phyloP scores from a whole-genome alignment of 257 asterid species.

The Rubia yunnanensis region DNA sequence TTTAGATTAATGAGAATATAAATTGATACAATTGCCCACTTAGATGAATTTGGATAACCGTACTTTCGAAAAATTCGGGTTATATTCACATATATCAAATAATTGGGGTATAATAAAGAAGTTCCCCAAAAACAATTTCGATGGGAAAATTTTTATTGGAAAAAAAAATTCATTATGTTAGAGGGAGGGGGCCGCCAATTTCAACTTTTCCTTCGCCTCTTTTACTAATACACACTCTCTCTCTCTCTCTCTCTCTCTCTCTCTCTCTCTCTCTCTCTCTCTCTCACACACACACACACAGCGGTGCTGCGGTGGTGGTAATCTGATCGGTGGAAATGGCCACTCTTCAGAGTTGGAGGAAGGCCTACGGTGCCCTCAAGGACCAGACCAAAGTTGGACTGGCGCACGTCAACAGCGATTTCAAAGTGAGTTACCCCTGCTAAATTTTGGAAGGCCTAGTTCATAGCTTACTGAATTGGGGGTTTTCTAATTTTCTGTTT shows the following conservation, averaged over 20 bases:
- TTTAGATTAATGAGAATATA: too few relatives aligned
- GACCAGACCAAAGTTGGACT: constrained; percentile 86
- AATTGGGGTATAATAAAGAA: too few relatives aligned
- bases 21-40: too few relatives aligned
- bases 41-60: too few relatives aligned
- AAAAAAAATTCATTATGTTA: too few relatives aligned
- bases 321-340: constrained; percentile 36
- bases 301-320: constrained; percentile 8
- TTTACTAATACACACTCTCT: neutral
- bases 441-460: neutral
- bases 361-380: constrained; percentile 81
- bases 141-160: too few relatives aligned
- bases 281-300: constrained; percentile 1
- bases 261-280: too few relatives aligned
- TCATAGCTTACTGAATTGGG: constrained; percentile 7
- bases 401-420: constrained; percentile 92
- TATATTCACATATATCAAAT: too few relatives aligned
- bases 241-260: too few relatives aligned
- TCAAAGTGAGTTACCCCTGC: constrained; percentile 40
- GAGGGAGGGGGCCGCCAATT: neutral
- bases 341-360: constrained; percentile 70
- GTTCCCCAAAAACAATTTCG: too few relatives aligned
- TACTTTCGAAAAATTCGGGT: too few relatives aligned
- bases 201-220: constrained; percentile 5
- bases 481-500: constrained; percentile 1